Evolutionary conservation across 2,329 filamentous ascomycete genomes (phyloP).

Genomic region (Gliomastix tumulicola): DNA sequence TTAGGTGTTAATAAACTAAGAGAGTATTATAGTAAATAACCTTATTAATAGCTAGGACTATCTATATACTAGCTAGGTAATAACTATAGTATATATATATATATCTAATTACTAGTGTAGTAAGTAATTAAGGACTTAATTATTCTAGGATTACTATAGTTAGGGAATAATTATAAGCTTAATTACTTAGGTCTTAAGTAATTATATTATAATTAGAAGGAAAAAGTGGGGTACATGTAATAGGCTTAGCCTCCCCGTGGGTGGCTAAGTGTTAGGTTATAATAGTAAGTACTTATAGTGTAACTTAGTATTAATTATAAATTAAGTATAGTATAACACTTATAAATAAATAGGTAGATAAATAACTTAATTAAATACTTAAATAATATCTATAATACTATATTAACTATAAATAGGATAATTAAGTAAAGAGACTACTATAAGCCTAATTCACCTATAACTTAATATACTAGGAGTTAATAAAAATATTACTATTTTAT

Average conservation of each 20-base stretch:
- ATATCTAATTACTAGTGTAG: constrained; percentile 1
- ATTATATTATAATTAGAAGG: background rate
- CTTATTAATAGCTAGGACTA: too few species aligned
- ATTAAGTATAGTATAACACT: background rate
- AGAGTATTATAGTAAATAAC: too few species aligned
- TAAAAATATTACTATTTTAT: too few species aligned
- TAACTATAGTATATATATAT: too few species aligned
- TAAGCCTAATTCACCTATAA: background rate
- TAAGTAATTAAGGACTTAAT: constrained; percentile 3
- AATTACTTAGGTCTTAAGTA: too few species aligned
- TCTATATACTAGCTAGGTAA: too few species aligned
- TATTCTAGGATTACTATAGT: constrained; percentile 1
- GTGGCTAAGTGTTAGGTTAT: too few species aligned
- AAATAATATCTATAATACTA: background rate
- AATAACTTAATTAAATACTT: background rate
- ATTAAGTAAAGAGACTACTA: background rate
- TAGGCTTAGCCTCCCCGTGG: too few species aligned
- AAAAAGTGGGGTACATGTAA: too few species aligned
- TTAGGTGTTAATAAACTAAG: too few species aligned
- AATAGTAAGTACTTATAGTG: constrained; percentile 1
- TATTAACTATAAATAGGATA: background rate
- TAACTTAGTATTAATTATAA: background rate
- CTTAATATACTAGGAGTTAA: too few species aligned
- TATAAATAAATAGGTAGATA: background rate
- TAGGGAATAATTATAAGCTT: background rate